Base-by-base conservation (phyloP, 306 rosid species). In the Quercus mongolica region DNA sequence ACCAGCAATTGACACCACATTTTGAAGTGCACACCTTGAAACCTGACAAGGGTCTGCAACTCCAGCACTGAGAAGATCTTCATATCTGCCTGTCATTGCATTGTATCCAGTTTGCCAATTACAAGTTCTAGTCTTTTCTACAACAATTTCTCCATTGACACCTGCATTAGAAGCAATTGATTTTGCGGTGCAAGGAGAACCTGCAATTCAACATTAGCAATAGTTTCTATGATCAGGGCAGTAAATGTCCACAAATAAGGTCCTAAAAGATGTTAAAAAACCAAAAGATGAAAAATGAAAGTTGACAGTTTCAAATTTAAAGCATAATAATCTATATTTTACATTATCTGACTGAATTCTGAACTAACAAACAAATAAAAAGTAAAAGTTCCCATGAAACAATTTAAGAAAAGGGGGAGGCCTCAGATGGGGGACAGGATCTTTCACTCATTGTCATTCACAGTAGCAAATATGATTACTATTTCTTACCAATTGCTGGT, bases 111-210 rank as follows among this genome's bases (percentile, higher is more conserved):
- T 87, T 87, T 85, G 84, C 99, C 99, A 95, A 83, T 90, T 86
- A 65, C 69, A 78, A 7, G 70, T 82, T 85, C 79, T 84, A 58
- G 88, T 93, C 86, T 95, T 95, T 85, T 91, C 91, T 49, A 95
- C 96, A 67, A 95, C 94, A 51, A 91, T 23, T 55, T 87, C 97
- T 83, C 99, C 99, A 76, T 95, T 96, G 41, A 73, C 88, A 78
- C 99, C 99, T 3, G 96, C 93, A 82, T 95, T 95, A 21, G 83
- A 35, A 56, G 99, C 96, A 84, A 95, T 93, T 59, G 89, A 83
- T 84, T 89, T 95, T 79, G 94, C 86, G 99, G 98, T 83, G 91
- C 96, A 71, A 93, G 80, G 73, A 95, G 92, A 72, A 98, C 97
- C 99, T 95, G 92, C 78, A 80, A 54, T 69, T 70, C 57, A 74